Percentiles rank a stretch among this genome's conserved stretches.
These are phyloP conservation scores for Catunica adiposa DNA, from an alignment of 2,329 filamentous ascomycete species.

Conservation along the genomic window DNA sequence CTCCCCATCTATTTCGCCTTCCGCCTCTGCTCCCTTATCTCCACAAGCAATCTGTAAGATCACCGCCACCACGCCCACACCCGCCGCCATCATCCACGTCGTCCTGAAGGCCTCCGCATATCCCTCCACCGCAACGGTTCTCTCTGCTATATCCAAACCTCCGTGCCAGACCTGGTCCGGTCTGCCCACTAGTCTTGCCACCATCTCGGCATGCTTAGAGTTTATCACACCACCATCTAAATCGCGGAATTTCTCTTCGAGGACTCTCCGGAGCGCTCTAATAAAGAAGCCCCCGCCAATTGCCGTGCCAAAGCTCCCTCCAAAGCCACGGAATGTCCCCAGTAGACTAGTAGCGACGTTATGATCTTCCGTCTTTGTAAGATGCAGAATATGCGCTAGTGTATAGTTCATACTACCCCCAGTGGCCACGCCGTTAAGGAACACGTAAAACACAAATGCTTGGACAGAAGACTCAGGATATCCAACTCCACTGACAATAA, in stretches of 20 bases:
- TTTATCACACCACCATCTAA: conserved; percentile 27
- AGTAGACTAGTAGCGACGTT: conserved; percentile 62
- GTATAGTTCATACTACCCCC: conserved; percentile 67
- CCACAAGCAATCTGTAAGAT: conserved; percentile 34
- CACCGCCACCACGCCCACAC: conserved; percentile 27
- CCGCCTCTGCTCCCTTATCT: conserved; percentile 30
- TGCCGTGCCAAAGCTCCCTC: conserved; percentile 63
- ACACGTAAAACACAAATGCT: conserved; percentile 43
- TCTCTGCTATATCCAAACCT: conserved; percentile 26
- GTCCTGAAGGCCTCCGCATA: conserved; percentile 30
- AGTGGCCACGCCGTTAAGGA: conserved; percentile 55
- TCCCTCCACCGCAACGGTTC: conserved; percentile 28
- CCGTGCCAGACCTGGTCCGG: conserved; percentile 29
- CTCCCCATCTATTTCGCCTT: not conserved
- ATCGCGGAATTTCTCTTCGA: conserved; percentile 39
- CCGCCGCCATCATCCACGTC: conserved; percentile 32
- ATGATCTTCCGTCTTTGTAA: conserved; percentile 48
- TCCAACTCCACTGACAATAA: conserved; percentile 38
- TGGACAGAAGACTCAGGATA: conserved; percentile 32
- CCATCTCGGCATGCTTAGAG: conserved; percentile 23
- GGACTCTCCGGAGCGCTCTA: conserved; percentile 37
- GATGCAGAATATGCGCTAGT: conserved; percentile 60
- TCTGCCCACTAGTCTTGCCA: conserved; percentile 33
- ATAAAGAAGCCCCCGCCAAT: conserved; percentile 64
- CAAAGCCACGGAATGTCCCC: conserved; percentile 66